Conservation (phyloP, 345 rosid genomes). For the Erodium maritimum region DNA sequence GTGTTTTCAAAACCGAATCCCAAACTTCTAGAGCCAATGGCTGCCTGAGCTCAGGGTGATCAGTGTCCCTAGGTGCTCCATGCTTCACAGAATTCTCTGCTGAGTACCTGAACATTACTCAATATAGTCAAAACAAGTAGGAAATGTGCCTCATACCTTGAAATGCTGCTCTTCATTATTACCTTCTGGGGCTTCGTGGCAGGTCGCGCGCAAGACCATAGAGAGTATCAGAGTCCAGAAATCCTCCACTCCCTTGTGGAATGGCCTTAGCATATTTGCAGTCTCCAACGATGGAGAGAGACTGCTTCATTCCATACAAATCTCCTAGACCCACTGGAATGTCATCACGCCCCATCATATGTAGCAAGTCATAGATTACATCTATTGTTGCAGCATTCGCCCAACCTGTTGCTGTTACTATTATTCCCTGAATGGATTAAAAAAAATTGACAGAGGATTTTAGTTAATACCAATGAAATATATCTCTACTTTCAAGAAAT, state of each 20-base stretch:
- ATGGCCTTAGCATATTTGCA: constrained; percentile 63
- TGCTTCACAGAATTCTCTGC: constrained; percentile 43
- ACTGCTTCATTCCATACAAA: constrained; percentile 50
- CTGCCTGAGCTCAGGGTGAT: constrained; percentile 51
- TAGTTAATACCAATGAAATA: too few species aligned
- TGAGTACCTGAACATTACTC: constrained; percentile 31
- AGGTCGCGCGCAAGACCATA: constrained; percentile 72
- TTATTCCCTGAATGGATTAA: constrained; percentile 40
- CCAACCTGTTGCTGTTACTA: constrained; percentile 86
- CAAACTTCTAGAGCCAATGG: constrained; percentile 57
- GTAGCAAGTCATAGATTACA: constrained; percentile 68
- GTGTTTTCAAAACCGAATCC: constrained; percentile 30
- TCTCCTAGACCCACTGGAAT: constrained; percentile 77
- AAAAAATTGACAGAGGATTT: not conserved
- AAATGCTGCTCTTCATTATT: too few species aligned
- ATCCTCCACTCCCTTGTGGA: constrained; percentile 80
- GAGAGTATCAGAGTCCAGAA: constrained; percentile 80
- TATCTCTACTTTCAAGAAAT: too few species aligned
- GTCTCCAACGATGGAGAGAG: constrained; percentile 41
- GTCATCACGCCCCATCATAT: constrained; percentile 99
- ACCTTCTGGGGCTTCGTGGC: constrained; percentile 89
- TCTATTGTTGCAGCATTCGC: constrained; percentile 91
- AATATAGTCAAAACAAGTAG: too few species aligned
- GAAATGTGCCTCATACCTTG: too few species aligned
- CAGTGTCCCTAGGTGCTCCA: constrained; percentile 61